Conservation (phyloP, 83 land plant species). For the Isoetes engelmannii region DNA sequence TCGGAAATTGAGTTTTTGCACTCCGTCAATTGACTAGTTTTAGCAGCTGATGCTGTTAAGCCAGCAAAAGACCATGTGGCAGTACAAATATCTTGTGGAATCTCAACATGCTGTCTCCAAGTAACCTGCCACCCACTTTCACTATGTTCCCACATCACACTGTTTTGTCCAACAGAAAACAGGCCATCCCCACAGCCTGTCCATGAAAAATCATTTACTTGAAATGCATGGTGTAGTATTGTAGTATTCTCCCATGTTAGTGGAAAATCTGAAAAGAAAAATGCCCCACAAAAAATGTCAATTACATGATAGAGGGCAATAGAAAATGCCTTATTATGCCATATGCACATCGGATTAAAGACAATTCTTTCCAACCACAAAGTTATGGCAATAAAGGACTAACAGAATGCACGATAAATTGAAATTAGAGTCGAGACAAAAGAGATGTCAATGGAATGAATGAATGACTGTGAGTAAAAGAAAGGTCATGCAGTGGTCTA, state of each 20-base stretch:
- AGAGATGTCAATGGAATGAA: too few species aligned
- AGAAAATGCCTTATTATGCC: neutral
- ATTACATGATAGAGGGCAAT: neutral
- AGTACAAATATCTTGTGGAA: slow-evolving; percentile 60
- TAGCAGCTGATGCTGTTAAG: slow-evolving; percentile 56
- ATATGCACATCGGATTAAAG: too few species aligned
- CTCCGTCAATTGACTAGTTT: neutral
- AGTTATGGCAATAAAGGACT: too few species aligned
- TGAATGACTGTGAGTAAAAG: too few species aligned
- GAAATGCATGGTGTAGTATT: slow-evolving; percentile 46
- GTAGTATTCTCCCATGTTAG: slow-evolving; percentile 25
- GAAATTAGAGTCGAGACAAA: too few species aligned
- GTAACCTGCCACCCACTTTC: slow-evolving; percentile 45
- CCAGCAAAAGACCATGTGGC: slow-evolving; percentile 63
- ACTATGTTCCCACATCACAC: slow-evolving; percentile 56
- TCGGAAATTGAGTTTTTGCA: too few species aligned
- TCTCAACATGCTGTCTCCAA: slow-evolving; percentile 46
- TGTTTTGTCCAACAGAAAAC: slow-evolving; percentile 58
- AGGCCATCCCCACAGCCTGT: slow-evolving; percentile 92
- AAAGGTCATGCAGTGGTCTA: neutral
- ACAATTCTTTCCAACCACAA: too few species aligned
- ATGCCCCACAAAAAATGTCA: neutral
- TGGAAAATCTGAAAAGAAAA: slow-evolving; percentile 25
- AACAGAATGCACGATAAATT: too few species aligned
- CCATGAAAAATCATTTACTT: slow-evolving; percentile 63